These are phyloP conservation scores for Colletotrichum incanum DNA, from an alignment of 2,329 filamentous ascomycete genomes.

Conservation along the genomic window DNA sequence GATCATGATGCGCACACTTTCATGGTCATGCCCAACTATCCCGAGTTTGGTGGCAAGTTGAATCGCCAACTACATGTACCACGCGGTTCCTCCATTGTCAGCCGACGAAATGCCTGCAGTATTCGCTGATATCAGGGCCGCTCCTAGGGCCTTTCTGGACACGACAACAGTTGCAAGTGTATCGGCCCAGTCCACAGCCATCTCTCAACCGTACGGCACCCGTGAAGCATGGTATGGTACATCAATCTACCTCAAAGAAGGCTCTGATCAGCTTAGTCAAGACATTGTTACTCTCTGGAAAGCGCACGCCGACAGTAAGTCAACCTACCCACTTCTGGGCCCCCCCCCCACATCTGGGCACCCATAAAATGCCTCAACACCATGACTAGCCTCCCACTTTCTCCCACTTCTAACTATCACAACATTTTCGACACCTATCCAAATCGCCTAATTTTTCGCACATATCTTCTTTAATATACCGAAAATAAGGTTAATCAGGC, in stretches of 20 bases:
- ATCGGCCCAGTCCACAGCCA: conserved; percentile 46
- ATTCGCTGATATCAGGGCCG: conserved; percentile 46
- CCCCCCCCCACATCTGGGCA: too few species aligned
- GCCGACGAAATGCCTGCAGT: conserved; percentile 42
- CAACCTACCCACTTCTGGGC: too few species aligned
- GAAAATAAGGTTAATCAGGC: too few species aligned
- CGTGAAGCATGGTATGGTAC: conserved; percentile 43
- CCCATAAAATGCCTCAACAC: too few species aligned
- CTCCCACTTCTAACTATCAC: too few species aligned
- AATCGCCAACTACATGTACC: conserved; percentile 43
- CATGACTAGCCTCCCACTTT: too few species aligned
- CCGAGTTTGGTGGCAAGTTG: conserved; percentile 27
- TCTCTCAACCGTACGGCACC: conserved; percentile 47
- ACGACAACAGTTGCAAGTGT: conserved; percentile 47
- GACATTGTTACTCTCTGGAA: conserved; percentile 50
- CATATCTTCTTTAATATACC: too few species aligned
- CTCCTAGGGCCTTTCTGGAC: conserved; percentile 45
- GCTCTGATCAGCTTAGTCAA: conserved; percentile 44
- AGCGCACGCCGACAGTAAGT: conserved; percentile 30
- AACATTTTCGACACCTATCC: too few species aligned
- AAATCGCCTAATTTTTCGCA: too few species aligned
- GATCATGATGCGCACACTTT: conserved; percentile 47
- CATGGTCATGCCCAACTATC: conserved; percentile 40
- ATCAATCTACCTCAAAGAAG: conserved; percentile 12
- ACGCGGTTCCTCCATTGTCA: conserved; percentile 36